Percentiles rank a stretch among this genome's conserved stretches.
These are phyloP conservation scores for Neofusicoccum umdonicola DNA, from an alignment of 2,329 filamentous ascomycete species.

Conservation along the genomic window DNA sequence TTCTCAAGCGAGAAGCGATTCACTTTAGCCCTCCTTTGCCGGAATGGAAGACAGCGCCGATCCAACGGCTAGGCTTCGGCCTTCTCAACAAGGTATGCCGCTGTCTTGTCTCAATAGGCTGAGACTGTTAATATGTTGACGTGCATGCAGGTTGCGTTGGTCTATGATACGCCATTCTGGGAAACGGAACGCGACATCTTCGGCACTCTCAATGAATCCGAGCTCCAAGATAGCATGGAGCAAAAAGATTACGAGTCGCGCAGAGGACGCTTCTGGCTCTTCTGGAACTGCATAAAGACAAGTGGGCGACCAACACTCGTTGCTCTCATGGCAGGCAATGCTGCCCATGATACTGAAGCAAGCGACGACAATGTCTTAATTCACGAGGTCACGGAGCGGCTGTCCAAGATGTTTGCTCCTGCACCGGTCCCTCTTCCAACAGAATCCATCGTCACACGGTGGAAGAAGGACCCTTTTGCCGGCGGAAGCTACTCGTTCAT, in stretches of 20 bases:
- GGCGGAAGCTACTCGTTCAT: conserved; percentile 94
- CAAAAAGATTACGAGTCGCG: conserved; percentile 76
- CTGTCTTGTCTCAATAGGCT: neutral
- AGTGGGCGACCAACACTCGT: conserved; percentile 82
- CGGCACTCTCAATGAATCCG: conserved; percentile 77
- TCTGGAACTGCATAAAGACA: conserved; percentile 93
- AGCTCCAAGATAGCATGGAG: conserved; percentile 65
- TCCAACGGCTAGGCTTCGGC: conserved; percentile 84
- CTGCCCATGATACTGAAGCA: conserved; percentile 82
- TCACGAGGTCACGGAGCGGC: conserved; percentile 73
- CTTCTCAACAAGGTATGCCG: conserved; percentile 76
- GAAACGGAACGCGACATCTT: conserved; percentile 88
- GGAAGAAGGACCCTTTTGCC: conserved; percentile 89
- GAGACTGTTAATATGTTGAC: neutral
- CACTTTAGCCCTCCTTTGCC: conserved; percentile 91
- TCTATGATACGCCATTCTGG: conserved; percentile 91
- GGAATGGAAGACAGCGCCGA: conserved; percentile 76
- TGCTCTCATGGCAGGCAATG: conserved; percentile 92
- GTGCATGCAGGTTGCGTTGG: conserved; percentile 64
- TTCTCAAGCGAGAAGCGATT: conserved; percentile 79
- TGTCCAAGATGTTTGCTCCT: conserved; percentile 69
- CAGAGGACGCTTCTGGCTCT: conserved; percentile 92
- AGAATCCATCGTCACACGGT: conserved; percentile 87
- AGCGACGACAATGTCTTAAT: conserved; percentile 74
- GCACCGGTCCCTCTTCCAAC: conserved; percentile 69